Base-by-base conservation (phyloP, 148 eudicot species). In the Chenopodium suecicum region DNA sequence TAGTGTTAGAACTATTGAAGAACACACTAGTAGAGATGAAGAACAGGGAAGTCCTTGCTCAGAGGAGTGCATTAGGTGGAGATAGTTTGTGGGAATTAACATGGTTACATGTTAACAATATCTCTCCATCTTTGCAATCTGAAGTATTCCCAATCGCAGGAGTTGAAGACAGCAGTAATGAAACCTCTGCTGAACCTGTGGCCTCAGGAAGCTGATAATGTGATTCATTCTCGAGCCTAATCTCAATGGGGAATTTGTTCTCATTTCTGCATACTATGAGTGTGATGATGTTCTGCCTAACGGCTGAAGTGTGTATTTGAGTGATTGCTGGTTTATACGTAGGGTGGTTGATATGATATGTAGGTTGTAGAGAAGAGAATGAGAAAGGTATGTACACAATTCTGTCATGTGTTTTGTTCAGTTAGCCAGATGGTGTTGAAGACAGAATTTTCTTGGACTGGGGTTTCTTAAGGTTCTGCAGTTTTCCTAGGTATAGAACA, bases 11-110 rank as follows among this genome's bases (percentile, higher is more conserved):
- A 88, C 89, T 91, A 27, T 86, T 91, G 52, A 90, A 90, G 80
- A 91, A 91, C 86, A 88, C 85, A 27, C 81, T 93, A 70, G 74
- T 87, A 27, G 93, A 89, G 37, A 90, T 91, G 97, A 93, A 93
- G 78, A 85, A 81, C 0, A 77, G 78, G 6, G 97, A 90, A 50
- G 89, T 93, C 25, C 90, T 93, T 48, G 89, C 85, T 17, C 93
- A 86, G 78, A 86, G 90, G 81, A 86, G 85, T 73, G 91, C 90
- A 31, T 79, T 88, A 17, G 89, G 93, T 47, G 93, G 90, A 66
- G 94, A 91, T 73, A 90, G 92, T 76, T 87, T 93, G 62, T 91
- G 93, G 93, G 89, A 93, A 80, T 74, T 91, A 81, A 93, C 94
- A 52, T 91, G 97, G 97, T 87, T 89, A 46, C 93, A 91, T 70